These are phyloP conservation scores for Apiospora rasikravindrae DNA, from an alignment of 2,329 filamentous ascomycete genomes.

Conservation along the genomic window DNA sequence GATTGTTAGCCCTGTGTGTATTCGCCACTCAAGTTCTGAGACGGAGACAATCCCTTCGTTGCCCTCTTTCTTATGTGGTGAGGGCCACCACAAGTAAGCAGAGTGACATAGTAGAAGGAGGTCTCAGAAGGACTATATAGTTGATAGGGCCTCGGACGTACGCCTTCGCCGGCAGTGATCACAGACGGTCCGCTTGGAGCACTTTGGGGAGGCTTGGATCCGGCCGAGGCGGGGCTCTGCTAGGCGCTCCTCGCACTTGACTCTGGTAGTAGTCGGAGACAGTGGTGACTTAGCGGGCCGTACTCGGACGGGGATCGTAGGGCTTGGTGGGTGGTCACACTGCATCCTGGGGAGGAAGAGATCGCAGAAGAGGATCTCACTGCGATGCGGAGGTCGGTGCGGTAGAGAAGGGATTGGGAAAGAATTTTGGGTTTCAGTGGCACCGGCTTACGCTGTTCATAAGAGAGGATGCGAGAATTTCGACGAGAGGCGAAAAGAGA, in stretches of 20 bases:
- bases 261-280: slow-evolving; percentile 11
- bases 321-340: background rate
- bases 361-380: background rate
- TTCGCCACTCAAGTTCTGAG: background rate
- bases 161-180: slow-evolving; percentile 51
- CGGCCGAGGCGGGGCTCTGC: background rate
- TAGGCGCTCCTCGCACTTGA: slow-evolving; percentile 20
- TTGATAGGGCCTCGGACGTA: slow-evolving; percentile 34
- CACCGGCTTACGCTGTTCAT: background rate
- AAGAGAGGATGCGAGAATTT: background rate
- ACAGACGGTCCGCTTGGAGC: slow-evolving; percentile 46
- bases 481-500: background rate
- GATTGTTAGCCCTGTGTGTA: background rate
- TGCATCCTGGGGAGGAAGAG: background rate
- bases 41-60: background rate
- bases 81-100: background rate
- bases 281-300: background rate
- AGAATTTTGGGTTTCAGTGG: slow-evolving; percentile 11
- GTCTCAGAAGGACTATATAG: slow-evolving; percentile 21
- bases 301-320: background rate
- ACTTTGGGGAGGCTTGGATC: slow-evolving; percentile 21
- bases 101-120: background rate
- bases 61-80: no score
- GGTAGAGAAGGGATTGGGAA: background rate
- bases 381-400: background rate